Percentiles rank a stretch among this genome's conserved stretches.
Evolutionary conservation across 805 yeast genomes (phyloP).

Genomic region (Citeromyces matritensis): DNA sequence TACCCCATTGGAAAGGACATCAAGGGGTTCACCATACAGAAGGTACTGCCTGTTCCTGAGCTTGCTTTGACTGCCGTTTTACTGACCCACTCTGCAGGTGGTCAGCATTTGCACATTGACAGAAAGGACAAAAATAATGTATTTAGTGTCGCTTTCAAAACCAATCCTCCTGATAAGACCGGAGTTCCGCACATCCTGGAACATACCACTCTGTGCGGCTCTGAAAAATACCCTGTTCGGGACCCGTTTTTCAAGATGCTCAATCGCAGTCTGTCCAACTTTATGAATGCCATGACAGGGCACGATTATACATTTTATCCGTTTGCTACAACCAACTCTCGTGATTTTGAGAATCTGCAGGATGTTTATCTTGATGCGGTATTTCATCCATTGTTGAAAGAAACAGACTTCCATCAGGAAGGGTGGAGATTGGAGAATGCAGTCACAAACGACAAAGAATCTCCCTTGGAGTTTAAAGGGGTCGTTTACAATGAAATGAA

Average conservation of each 20-base stretch:
- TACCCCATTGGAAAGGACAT: conserved; percentile 50
- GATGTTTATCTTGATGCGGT: conserved; percentile 83
- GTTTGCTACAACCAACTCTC: conserved; percentile 81
- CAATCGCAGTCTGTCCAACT: conserved; percentile 84
- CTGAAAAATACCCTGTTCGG: conserved; percentile 79
- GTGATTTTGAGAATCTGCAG: conserved; percentile 73
- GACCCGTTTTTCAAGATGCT: conserved; percentile 98
- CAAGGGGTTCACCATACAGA: conserved; percentile 54
- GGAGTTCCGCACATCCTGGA: conserved; percentile 95
- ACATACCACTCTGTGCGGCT: conserved; percentile 93
- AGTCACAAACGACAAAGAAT: conserved; percentile 32
- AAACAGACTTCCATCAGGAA: conserved; percentile 82
- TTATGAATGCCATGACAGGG: conserved; percentile 99
- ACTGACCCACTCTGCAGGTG: conserved; percentile 58
- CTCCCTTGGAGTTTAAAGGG: conserved; percentile 73
- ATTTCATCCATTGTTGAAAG: conserved; percentile 61
- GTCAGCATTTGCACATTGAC: conserved; percentile 77
- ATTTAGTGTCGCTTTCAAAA: conserved; percentile 79
- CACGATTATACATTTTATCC: conserved; percentile 94
- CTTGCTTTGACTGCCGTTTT: conserved; percentile 68
- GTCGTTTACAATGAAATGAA: conserved; percentile 98
- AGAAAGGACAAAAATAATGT: conserved; percentile 77
- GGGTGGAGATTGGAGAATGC: conserved; percentile 93
- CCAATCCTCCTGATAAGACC: conserved; percentile 88
- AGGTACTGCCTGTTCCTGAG: conserved; percentile 65